Percentiles rank a stretch among this genome's conserved stretches.
phyloP scores from a whole-genome alignment of 345 rosid species.

The Eucalyptus melliodora region DNA sequence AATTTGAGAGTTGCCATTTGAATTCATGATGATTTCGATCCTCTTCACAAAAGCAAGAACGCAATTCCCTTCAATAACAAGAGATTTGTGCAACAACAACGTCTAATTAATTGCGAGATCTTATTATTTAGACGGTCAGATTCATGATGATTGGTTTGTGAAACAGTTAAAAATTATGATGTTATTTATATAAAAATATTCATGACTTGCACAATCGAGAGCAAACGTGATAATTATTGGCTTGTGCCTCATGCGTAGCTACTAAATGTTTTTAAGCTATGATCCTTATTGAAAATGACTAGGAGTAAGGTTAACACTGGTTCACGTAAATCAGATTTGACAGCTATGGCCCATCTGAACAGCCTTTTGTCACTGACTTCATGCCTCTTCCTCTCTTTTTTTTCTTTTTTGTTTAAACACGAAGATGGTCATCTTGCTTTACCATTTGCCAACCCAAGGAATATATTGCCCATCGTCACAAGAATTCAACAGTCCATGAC shows the following conservation, averaged over 20 bases:
- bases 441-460: neutral
- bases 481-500: neutral
- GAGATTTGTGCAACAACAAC: neutral
- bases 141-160: too few relatives aligned
- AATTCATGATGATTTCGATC: neutral
- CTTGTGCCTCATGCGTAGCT: neutral
- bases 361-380: neutral
- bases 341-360: neutral
- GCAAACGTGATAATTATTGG: neutral
- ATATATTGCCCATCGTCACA: neutral
- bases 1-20: neutral
- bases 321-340: neutral
- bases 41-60: neutral
- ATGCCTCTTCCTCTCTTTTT: neutral
- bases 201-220: neutral
- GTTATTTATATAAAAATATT: too few relatives aligned
- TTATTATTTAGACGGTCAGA: rapidly evolving
- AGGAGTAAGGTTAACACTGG: neutral
- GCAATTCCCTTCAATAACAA: neutral
- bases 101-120: neutral
- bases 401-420: neutral
- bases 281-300: neutral
- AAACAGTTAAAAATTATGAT: rapidly evolving
- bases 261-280: too few relatives aligned
- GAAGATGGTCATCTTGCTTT: neutral